These are phyloP conservation scores for Hibiscus syriacus DNA, from an alignment of 345 rosid genomes.

Conservation along the genomic window DNA sequence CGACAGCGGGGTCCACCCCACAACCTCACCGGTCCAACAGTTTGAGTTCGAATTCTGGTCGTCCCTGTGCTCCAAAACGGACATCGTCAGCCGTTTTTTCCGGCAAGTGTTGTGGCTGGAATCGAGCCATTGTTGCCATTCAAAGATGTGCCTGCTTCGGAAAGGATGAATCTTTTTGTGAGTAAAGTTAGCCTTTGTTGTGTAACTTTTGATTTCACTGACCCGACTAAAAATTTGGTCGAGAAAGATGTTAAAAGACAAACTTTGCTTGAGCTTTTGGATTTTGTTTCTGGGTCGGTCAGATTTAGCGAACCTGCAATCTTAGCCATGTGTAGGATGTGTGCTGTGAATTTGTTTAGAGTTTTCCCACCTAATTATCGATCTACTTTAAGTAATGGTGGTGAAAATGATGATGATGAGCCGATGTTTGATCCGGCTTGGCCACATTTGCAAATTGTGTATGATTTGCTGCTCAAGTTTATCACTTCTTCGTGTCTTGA, in stretches of 20 bases:
- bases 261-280: constrained; percentile 70
- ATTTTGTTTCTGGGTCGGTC: constrained; percentile 61
- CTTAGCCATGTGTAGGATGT: constrained; percentile 80
- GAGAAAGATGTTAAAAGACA: constrained; percentile 80
- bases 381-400: constrained; percentile 21
- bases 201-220: constrained; percentile 77
- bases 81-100: constrained; percentile 75
- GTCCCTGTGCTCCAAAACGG: constrained; percentile 43
- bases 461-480: constrained; percentile 70
- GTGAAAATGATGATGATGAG: constrained; percentile 70
- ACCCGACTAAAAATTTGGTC: constrained; percentile 51
- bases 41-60: constrained; percentile 27
- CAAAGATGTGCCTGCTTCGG: constrained; percentile 63
- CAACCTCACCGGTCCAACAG: constrained; percentile 34
- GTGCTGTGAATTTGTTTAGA: constrained; percentile 75
- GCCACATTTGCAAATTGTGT: constrained; percentile 88
- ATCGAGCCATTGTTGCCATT: constrained; percentile 82
- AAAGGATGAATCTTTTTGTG: constrained; percentile 73
- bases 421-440: constrained; percentile 87
- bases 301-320: constrained; percentile 73
- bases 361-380: constrained; percentile 64
- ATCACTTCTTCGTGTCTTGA: constrained; percentile 68
- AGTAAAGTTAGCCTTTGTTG: constrained; percentile 89
- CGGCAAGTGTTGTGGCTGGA: constrained; percentile 69
- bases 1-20: constrained; percentile 11